Evolutionary conservation across 805 yeast genomes (phyloP), one percentile per base, ranked within the genome.

Genomic region (Saitoella complicata): DNA sequence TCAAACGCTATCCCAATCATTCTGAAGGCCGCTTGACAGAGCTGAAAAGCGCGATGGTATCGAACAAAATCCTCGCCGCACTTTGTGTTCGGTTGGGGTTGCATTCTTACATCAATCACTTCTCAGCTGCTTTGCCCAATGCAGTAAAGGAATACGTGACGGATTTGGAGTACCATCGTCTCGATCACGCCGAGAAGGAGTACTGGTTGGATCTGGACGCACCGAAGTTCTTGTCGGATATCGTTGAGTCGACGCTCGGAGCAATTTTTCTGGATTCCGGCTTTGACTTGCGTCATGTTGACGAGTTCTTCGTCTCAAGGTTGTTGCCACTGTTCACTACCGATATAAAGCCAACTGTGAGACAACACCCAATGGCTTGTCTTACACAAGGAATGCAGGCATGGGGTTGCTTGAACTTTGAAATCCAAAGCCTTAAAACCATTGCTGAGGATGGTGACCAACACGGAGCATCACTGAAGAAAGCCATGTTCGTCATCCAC

Each of bases 161-260:
- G 9, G 36, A 34, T 35, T 34, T 44, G 9, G 40, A 44, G 10
- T 37, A 33, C n/a, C 37, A 35, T 7, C 37, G 37, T n/a, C 29
- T 10, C 9, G 29, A 36, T 8, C 34, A 38, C 31, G 32, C 45
- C 7, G 40, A 40, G 9, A 35, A 39, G 32, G 36, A 31, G 10
- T 38, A 39, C 7, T 44, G 46, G 46, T 34, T 36, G 41, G 12
- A 35, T 11, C 8, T 44, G 32, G 46, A 44, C 8, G 11, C 40
- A 29, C 46, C 46, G 5, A 44, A 44, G 40, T 38, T 41, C n/a
- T 33, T 44, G 21, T 37, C 46, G 10, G 46, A 44, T 30, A 39
- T 32, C 31, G 31, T 44, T 7, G 46, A 44, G 31, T 37, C 46
- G n/a, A 10, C 37, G 5, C 13, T 44, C 21, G 41, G 46, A 5